Conservation (phyloP, 2,329 filamentous ascomycete genomes). For the Chalaropsis thielavioides region DNA sequence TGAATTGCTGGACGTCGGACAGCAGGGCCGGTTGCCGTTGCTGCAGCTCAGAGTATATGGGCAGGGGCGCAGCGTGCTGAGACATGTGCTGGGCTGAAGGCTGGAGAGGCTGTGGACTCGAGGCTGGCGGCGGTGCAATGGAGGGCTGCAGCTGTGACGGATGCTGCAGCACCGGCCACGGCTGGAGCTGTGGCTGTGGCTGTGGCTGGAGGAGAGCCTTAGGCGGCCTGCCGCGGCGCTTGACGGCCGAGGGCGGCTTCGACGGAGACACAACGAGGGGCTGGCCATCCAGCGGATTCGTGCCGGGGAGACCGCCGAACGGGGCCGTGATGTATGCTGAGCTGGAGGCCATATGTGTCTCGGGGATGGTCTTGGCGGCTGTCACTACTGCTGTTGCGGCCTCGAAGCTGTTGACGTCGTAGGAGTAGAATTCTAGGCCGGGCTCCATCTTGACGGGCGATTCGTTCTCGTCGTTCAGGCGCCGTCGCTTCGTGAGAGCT, state of each 20-base stretch:
- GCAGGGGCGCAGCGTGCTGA: not conserved
- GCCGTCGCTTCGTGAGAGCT: slow-evolving; percentile 3
- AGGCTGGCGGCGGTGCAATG: not conserved
- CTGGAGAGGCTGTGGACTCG: not conserved
- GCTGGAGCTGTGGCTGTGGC: slow-evolving; percentile 6
- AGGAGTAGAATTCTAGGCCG: not conserved
- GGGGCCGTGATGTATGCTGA: not conserved
- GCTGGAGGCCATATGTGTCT: not conserved
- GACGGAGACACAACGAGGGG: not conserved
- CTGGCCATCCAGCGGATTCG: not conserved
- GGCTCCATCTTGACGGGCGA: not conserved
- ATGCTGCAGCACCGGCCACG: slow-evolving; percentile 2
- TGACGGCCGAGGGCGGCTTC: not conserved
- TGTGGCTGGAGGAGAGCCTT: slow-evolving; percentile 4
- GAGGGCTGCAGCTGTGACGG: not conserved
- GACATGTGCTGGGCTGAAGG: not conserved
- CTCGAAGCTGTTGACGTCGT: not conserved
- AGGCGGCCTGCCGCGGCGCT: slow-evolving; percentile 15
- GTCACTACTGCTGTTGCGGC: not conserved
- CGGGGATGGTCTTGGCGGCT: not conserved
- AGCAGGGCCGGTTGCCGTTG: not conserved
- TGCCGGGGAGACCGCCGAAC: not conserved
- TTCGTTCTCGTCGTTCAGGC: slow-evolving; percentile 14
- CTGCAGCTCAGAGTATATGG: not conserved
- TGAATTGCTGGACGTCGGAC: not conserved